phyloP scores from a whole-genome alignment of 1,139 yeast species.

The Pichiaceae sp. region DNA sequence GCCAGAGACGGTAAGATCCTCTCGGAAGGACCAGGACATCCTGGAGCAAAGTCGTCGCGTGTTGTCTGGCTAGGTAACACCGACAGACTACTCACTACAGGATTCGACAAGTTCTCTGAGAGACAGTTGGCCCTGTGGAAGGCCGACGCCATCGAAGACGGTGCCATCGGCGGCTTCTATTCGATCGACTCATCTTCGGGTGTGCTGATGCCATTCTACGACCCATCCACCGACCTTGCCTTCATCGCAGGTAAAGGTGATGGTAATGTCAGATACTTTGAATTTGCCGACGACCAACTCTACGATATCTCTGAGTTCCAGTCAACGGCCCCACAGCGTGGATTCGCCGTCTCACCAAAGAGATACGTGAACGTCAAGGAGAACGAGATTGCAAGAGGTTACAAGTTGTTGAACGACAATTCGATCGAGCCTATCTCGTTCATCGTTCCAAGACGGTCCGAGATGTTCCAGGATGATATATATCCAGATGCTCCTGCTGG shows the following conservation, averaged over 20 bases:
- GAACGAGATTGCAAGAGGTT: conserved; percentile 75
- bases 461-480: conserved; percentile 85
- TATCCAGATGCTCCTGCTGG: conserved; percentile 86
- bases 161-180: conserved; percentile 84
- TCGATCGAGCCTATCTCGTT: conserved; percentile 85
- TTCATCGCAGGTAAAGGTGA: conserved; percentile 97
- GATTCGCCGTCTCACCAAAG: conserved; percentile 86
- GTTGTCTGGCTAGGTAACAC: conserved; percentile 85
- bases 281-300: conserved; percentile 74
- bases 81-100: conserved; percentile 87
- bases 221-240: conserved; percentile 68
- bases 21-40: conserved; percentile 82
- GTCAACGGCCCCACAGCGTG: conserved; percentile 91
- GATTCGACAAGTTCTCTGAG: conserved; percentile 85
- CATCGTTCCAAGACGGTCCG: conserved; percentile 88
- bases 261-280: conserved; percentile 91
- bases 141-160: conserved; percentile 57
- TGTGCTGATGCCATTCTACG: conserved; percentile 84
- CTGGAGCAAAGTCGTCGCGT: conserved; percentile 87
- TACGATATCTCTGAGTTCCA: conserved; percentile 78
- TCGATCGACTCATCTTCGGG: conserved; percentile 89
- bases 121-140: conserved; percentile 97
- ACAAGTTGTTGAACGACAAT: conserved; percentile 77
- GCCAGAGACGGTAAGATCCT: conserved; percentile 63
- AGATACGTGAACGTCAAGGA: conserved; percentile 68